Evolutionary conservation across 129 eudicot species (phyloP), one percentile per base, ranked within the genome.

Genomic region (Flaveria ramosissima): DNA sequence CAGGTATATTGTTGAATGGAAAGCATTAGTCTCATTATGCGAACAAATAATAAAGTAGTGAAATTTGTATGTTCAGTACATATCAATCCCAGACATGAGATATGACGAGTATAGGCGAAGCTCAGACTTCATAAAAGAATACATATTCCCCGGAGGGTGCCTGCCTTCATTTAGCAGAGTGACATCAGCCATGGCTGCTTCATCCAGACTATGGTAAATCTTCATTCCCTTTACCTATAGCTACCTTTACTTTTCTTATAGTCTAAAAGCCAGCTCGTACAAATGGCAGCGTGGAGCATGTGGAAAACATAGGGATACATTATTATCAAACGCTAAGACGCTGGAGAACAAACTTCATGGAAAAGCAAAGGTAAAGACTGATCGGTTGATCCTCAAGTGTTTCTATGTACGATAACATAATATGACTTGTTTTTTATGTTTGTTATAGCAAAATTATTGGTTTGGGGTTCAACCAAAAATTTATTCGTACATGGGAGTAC

Each of bases 91-190:
- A 73, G 99, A 94, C 46, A 85, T 68, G 72, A 83, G 92, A 76
- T 94, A 91, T 57, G 92, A 94, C 19, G 96, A 89, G 75, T 89
- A 91, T 73, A 87, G 96, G 53, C 81, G 82, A 41, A 89, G 96
- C 82, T 78, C 97, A 15, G 97, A 87, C 78, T 94, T 94, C 57
- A 84, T 91, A 41, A 94, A 87, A 74, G 99, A 94, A 73, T 94
- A 94, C 76, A 91, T 94, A 84, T 94, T 89, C 74, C 97, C 92
- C 0, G 99, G 99, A 19, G 93, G 93, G 15, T 89, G 97, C 77
- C 26, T 94, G 48, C 97, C 96, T 74, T 87, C 97, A n/a, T 85
- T 94, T 27, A 91, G 96, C 74, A 70, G 97, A 84, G 89, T 91
- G 53, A 91, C 96, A 61, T 63, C 93, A 42, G 97, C 99, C 68